phyloP scores from a whole-genome alignment of 2,329 filamentous ascomycete species.

The Leptographium lundbergii region DNA sequence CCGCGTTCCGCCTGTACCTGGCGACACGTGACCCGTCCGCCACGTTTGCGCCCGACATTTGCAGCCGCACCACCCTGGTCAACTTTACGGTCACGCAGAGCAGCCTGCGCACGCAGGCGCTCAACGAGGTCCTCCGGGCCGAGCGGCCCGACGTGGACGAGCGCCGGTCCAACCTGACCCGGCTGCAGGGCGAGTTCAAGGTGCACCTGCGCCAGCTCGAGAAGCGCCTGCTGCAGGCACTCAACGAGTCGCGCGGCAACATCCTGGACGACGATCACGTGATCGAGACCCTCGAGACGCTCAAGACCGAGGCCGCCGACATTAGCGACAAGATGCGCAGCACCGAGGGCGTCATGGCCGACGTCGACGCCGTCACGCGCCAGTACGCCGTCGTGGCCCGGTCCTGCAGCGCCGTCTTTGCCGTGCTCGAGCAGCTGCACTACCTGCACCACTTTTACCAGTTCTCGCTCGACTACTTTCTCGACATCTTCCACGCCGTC shows the following conservation, averaged over 20 bases:
- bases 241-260: conserved; percentile 95
- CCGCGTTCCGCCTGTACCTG: conserved; percentile 86
- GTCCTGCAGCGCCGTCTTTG: conserved; percentile 94
- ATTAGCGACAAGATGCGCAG: conserved; percentile 94
- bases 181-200: conserved; percentile 97
- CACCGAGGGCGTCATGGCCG: conserved; percentile 95
- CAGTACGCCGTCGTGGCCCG: conserved; percentile 89
- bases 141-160: conserved; percentile 96
- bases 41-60: conserved; percentile 89
- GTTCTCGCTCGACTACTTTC: conserved; percentile 96
- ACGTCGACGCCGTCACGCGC: conserved; percentile 90
- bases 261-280: conserved; percentile 97
- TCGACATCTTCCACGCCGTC: conserved; percentile 93
- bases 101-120: conserved; percentile 93
- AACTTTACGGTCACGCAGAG: conserved; percentile 99
- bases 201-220: conserved; percentile 93
- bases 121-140: conserved; percentile 94
- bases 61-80: conserved; percentile 96
- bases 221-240: conserved; percentile 82
- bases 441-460: conserved; percentile 99
- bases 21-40: conserved; percentile 93
- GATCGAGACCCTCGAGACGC: conserved; percentile 90
- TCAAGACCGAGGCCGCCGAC: conserved; percentile 94
- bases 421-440: conserved; percentile 90
- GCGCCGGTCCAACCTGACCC: conserved; percentile 91